Evolutionary conservation across 2,329 filamentous ascomycete species (phyloP), one percentile per base, ranked within the genome.

Genomic region (Pseudogymnoascus sp.): DNA sequence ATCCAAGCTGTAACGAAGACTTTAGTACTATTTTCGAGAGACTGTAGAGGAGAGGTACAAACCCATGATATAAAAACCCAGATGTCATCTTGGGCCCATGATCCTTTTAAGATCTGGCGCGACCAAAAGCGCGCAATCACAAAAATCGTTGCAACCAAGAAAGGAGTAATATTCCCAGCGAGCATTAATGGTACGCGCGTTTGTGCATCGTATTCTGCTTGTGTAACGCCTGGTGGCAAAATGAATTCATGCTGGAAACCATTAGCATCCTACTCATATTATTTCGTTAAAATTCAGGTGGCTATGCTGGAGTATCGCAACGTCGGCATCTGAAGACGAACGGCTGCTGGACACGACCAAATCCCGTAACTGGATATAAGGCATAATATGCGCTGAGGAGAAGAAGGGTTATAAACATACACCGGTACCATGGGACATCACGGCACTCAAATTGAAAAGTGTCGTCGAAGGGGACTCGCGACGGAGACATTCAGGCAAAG

Each of bases 31-130:
- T 4, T 50, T 8, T 13, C 7, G 24, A n/a, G 8, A 31, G 31
- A 31, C 44, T 11, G 6, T 31, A 2, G 26, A 50, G 24, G 44
- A 31, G 44, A 50, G 26, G 24, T 9, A 44, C 54, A 2, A 41
- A 66, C 65, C 63, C 63, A 67, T 41, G 65, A 59, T 17, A 63
- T 59, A n/a, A 60, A 26, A 41, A 66, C 64, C 31, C 63, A 59
- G 4, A 60, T 62, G 31, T 67, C 65, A 61, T 67, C 65, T 11
- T 15, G 15, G 4, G 62, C 63, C 63, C 63, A 66, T 8, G 59
- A 64, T 5, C 57, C 44, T 11, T 60, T 63, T 11, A 66, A 50
- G 21, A 66, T 58, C 21, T 36, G 59, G 35, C 65, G 57, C 24
- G 65, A 62, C 29, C 66, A 67, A 11, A 66, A 24, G 26, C 65